A percentile compares a stretch with the other conserved stretches of the same genome.
These are phyloP conservation scores for Agrocybe chaxingu DNA, from an alignment of 768 basidiomycete genomes.

Conservation along the genomic window DNA sequence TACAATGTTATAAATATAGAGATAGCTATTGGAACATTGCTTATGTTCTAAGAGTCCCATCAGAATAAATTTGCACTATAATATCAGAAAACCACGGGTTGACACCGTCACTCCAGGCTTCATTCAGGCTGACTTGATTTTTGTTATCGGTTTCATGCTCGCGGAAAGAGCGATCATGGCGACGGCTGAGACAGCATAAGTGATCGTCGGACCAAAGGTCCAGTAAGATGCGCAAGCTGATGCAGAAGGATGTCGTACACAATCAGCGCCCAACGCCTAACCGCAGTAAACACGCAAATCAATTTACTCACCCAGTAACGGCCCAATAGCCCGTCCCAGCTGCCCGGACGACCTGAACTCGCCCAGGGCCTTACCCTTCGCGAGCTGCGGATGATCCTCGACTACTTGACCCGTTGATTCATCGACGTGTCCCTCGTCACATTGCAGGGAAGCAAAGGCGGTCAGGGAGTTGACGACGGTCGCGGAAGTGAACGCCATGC, in stretches of 20 bases:
- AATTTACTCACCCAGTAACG: conserved; percentile 66
- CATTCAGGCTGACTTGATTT: conserved; percentile 29
- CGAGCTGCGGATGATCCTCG: conserved; percentile 61
- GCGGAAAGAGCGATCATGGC: conserved; percentile 61
- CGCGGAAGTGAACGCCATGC: conserved; percentile 91
- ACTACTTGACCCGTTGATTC: conserved; percentile 51
- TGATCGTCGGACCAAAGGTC: conserved; percentile 80
- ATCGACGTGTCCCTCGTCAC: conserved; percentile 67
- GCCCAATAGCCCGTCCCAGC: conserved; percentile 89
- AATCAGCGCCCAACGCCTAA: conserved; percentile 7
- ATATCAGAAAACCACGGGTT: too few species aligned
- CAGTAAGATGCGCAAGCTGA: conserved; percentile 85
- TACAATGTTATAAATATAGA: too few species aligned
- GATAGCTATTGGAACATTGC: too few species aligned
- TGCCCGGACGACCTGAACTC: conserved; percentile 91
- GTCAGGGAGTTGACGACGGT: conserved; percentile 95
- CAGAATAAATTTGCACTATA: too few species aligned
- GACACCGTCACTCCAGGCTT: neutral
- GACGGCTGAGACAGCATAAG: conserved; percentile 63
- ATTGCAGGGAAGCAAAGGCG: conserved; percentile 86
- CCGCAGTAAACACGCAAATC: neutral
- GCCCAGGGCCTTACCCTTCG: conserved; percentile 83
- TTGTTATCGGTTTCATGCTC: conserved; percentile 52
- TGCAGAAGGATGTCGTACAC: conserved; percentile 1
- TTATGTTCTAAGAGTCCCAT: too few species aligned